Base-by-base conservation (phyloP, 768 basidiomycete species). In the Cystofilobasidium bisporidii region DNA sequence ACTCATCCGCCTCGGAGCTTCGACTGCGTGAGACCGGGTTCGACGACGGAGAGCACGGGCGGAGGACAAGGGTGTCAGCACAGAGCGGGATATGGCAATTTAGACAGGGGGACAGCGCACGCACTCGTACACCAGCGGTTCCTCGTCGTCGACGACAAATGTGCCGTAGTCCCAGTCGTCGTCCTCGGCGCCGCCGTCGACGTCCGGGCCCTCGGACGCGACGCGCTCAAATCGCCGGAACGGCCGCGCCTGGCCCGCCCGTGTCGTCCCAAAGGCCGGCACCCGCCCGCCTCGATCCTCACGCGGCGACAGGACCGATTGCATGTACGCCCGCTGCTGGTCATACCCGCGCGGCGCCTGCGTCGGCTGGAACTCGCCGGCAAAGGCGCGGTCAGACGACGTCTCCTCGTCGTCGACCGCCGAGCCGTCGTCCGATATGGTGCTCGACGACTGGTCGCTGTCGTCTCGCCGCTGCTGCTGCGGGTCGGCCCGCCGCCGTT, bases 321-420 rank as follows among this genome's bases (percentile, higher is more conserved):
- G 73, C 2, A 72, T 32, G 68, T 78, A 78, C 0, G 74, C 72
- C 3, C 72, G 72, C 24, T 69, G 73, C 63, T 78, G 77, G 61
- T 77, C 73, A 69, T 77, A 78, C 12, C 77, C 77, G 20, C 58
- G 71, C 3, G 76, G 77, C 6, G 75, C 76, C 71, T 78, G 77
- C 14, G 76, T 78, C 3, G 77, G 72, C 26, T 71, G 63, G 60
- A 78, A 78, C 32, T 78, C 71, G 14, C 70, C 71, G 2, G 75
- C 77, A 66, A 78, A 78, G 5, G 63, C 63, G 2, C 72, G 70
- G 58, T 77, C 76, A 0, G 74, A 73, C 20, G 72, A 72, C 72
- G 69, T 33, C 32, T 50, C 36, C 56, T 58, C 33, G 36, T 63
- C 55, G 32, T 56, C 45, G 36, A 36, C 30, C 12, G 63, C 66